A percentile compares a stretch with the other conserved stretches of the same genome.
Conservation (phyloP, 2,329 filamentous ascomycete genomes). For the Cladosporium halotolerans region DNA sequence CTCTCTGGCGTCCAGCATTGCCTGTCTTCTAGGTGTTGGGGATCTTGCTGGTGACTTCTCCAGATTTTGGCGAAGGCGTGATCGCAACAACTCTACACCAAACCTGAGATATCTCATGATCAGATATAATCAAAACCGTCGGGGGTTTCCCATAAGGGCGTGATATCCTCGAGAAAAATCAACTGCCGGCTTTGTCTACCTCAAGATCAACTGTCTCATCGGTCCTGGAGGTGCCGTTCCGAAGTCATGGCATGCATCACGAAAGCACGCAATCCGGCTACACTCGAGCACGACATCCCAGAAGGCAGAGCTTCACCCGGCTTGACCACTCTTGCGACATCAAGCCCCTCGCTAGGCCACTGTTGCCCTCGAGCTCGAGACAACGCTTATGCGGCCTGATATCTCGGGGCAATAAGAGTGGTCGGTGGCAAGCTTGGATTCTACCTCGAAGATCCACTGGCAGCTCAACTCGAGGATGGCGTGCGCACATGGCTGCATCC, state of each 20-base stretch:
- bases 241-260: background rate
- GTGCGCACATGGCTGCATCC: background rate
- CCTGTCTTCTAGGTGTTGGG: too few relatives aligned
- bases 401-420: conserved; percentile 4
- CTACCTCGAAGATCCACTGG: background rate
- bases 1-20: too few relatives aligned
- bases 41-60: too few relatives aligned
- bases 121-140: too few relatives aligned
- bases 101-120: too few relatives aligned
- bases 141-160: too few relatives aligned
- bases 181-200: too few relatives aligned
- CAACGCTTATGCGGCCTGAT: conserved; percentile 6
- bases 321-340: background rate
- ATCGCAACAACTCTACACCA: too few relatives aligned
- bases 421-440: background rate
- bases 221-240: background rate
- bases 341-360: background rate
- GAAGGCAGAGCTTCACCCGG: conserved; percentile 3
- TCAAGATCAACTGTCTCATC: background rate
- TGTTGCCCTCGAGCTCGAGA: conserved; percentile 3
- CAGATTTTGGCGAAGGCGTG: too few relatives aligned
- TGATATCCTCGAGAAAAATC: too few relatives aligned
- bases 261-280: background rate
- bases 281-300: conserved; percentile 6
- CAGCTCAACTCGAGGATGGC: conserved; percentile 1